phyloP scores from a whole-genome alignment of 2,329 filamentous ascomycete genomes.

The Ceratocystis papillata region DNA sequence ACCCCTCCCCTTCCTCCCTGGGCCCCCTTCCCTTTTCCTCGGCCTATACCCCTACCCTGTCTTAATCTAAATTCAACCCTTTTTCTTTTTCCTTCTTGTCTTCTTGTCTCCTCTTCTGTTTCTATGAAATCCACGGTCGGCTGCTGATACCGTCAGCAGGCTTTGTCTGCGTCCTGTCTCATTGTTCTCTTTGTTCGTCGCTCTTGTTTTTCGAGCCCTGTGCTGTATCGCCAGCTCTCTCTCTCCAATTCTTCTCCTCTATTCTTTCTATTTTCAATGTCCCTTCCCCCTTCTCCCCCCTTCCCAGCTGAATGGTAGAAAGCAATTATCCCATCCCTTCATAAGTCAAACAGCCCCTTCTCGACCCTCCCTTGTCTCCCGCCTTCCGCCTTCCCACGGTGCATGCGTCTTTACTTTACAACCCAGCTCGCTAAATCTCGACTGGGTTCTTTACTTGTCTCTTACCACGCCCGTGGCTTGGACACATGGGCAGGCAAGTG shows the following conservation, averaged over 20 bases:
- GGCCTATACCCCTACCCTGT: too few species aligned
- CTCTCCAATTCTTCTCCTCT: background rate
- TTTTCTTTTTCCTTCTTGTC: too few species aligned
- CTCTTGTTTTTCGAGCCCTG: too few species aligned
- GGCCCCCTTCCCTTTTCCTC: too few species aligned
- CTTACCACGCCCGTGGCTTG: constrained; percentile 11
- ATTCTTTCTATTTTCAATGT: background rate
- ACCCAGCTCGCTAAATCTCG: background rate
- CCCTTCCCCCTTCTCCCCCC: background rate
- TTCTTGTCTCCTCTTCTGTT: too few species aligned
- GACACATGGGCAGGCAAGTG: background rate
- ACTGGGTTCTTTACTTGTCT: background rate
- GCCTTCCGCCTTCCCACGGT: background rate
- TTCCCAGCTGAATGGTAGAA: constrained; percentile 13
- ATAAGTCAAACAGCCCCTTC: background rate
- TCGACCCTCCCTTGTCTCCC: background rate
- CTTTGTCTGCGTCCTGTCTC: too few species aligned
- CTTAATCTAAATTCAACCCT: too few species aligned
- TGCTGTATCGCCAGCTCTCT: background rate
- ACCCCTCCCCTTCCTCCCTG: too few species aligned
- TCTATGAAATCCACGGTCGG: too few species aligned
- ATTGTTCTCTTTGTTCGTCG: too few species aligned
- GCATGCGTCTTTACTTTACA: background rate
- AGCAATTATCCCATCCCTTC: background rate
- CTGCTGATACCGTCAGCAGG: too few species aligned